Percentiles rank a stretch among this genome's conserved stretches.
Evolutionary conservation across 805 yeast genomes (phyloP).

Genomic region (Barnettozyma sp.): DNA sequence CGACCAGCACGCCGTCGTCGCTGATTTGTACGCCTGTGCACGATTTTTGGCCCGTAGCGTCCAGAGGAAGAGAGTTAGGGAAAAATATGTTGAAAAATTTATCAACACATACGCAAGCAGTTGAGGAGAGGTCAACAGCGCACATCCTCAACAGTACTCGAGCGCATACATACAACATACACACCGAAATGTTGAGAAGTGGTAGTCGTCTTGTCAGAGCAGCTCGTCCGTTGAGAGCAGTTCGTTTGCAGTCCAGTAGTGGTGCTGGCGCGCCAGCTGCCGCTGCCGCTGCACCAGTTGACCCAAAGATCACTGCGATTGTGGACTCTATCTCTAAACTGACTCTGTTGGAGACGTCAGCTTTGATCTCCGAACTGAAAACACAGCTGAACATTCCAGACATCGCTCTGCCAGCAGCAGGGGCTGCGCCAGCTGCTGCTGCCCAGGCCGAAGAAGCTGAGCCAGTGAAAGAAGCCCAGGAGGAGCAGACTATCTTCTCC

Average conservation of each 20-base stretch:
- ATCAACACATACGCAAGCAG: too few relatives aligned
- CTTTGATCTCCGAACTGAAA: conserved; percentile 73
- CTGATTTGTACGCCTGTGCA: neutral
- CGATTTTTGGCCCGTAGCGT: too few relatives aligned
- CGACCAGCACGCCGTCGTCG: neutral
- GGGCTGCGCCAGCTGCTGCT: conserved; percentile 50
- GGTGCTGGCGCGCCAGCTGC: too few relatives aligned
- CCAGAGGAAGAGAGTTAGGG: too few relatives aligned
- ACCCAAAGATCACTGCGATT: conserved; percentile 80
- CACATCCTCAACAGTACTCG: neutral
- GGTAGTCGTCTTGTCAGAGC: conserved; percentile 17
- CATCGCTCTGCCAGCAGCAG: conserved; percentile 75
- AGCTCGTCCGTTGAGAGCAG: conserved; percentile 13
- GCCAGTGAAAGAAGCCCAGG: conserved; percentile 67
- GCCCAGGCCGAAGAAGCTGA: conserved; percentile 70
- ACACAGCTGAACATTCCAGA: conserved; percentile 88
- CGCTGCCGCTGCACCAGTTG: conserved; percentile 61
- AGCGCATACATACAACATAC: neutral
- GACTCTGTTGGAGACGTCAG: conserved; percentile 90
- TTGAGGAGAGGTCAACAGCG: too few relatives aligned
- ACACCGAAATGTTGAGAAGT: conserved; percentile 4
- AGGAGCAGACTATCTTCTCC: conserved; percentile 90
- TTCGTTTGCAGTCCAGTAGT: conserved; percentile 36
- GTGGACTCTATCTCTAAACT: conserved; percentile 88
- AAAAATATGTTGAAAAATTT: conserved; percentile 2